Evolutionary conservation across 768 basidiomycete species (phyloP).

Genomic region (Tephrocybe sp.): DNA sequence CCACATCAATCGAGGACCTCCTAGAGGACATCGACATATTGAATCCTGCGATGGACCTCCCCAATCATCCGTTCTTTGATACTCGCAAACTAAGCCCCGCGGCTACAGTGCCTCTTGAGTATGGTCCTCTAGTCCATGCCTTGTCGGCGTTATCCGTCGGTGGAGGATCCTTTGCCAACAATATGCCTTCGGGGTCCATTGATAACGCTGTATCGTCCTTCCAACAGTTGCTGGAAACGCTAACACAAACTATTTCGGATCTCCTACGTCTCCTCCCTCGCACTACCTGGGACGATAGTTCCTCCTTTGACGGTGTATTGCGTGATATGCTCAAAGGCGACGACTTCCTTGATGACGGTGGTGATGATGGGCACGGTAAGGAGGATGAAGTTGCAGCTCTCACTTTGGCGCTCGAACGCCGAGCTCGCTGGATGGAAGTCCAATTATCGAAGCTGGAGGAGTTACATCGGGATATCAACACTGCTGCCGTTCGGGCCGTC

Average conservation of each 20-base stretch:
- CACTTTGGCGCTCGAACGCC: conserved; percentile 80
- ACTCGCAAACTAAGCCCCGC: conserved; percentile 67
- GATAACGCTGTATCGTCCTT: conserved; percentile 90
- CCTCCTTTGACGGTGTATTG: conserved; percentile 83
- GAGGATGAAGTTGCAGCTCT: conserved; percentile 86
- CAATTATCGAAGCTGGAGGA: conserved; percentile 88
- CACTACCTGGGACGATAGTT: conserved; percentile 89
- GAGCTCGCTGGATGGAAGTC: conserved; percentile 94
- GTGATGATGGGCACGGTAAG: conserved; percentile 61
- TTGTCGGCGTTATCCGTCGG: conserved; percentile 84
- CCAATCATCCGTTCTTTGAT: conserved; percentile 77
- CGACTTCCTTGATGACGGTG: conserved; percentile 78
- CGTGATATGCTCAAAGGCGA: conserved; percentile 89
- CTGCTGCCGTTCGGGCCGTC: conserved; percentile 80
- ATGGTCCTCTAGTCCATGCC: conserved; percentile 83
- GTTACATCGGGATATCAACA: conserved; percentile 88
- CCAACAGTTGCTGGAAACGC: conserved; percentile 83
- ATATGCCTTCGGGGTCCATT: conserved; percentile 85
- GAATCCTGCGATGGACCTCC: conserved; percentile 63
- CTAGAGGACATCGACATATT: conserved; percentile 65
- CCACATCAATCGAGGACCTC: conserved; percentile 60
- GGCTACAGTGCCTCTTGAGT: conserved; percentile 80
- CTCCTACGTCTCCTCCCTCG: conserved; percentile 81
- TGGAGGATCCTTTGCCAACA: conserved; percentile 80
- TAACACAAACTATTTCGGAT: conserved; percentile 90